Evolutionary conservation across 2,329 filamentous ascomycete genomes (phyloP), one percentile per base, ranked within the genome.

Genomic region (Ceratocystiopsis minuta): DNA sequence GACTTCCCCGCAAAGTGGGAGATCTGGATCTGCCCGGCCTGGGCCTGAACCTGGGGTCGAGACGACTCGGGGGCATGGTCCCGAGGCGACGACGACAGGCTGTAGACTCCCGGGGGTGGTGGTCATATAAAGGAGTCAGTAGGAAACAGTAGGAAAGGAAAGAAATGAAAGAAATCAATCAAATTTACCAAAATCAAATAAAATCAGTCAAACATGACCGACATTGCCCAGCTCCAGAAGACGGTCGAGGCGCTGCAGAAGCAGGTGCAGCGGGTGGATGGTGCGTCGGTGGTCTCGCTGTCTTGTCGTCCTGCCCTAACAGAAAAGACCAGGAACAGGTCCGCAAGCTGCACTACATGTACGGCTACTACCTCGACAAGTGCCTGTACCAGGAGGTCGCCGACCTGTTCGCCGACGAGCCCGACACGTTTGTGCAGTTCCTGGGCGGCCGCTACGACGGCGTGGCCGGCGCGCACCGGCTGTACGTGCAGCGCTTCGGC

Each of bases 301-400:
- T 34, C 16, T 20, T 20, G 4, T 20, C 4, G 20, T 20, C 4
- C 4, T 20, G 4, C 4, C 20, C 36, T 20, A 35, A 16, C 6
- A 1, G 9, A 16, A 6, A 41, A 68, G 68, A 70, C 44, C 66
- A 71, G 51, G 63, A 66, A 33, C 65, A 71, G 48, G 61, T 72
- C 38, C 64, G 66, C 43, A 71, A 70, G 51, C 60, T 66, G 3
- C 68, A 72, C 50, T 68, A 67, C 58, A 71, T 67, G 46, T 73
- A 72, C 53, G 69, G 68, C 20, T 72, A 73, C 53, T 73, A 72
- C 51, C 58, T 73, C 20, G 69, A 73, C 56, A 73, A 73, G 48
- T 73, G 68, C 45, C 57, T 73, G 1, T 73, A 72, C 54, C 62
- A 70, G 47, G 66, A 72, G 57, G 63, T 65, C 7, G 59, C 62